phyloP scores from a whole-genome alignment of 306 rosid species.

The Fagus crenata region DNA sequence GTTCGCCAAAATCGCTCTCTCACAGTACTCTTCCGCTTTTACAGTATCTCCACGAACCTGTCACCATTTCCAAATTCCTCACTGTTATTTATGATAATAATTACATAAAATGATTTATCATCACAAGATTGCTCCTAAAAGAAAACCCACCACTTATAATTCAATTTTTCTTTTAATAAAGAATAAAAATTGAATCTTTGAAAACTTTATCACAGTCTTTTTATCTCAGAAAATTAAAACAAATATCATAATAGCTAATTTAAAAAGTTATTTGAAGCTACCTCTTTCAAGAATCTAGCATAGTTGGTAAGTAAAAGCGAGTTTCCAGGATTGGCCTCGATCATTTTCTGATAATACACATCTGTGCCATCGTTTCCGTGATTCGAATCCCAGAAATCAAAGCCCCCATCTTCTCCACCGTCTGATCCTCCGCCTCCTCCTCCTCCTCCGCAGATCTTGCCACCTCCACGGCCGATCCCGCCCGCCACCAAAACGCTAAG shows the following conservation, averaged over 20 bases:
- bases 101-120: not conserved
- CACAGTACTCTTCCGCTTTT: constrained; percentile 86
- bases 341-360: constrained; percentile 59
- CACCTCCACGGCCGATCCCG: constrained; percentile 41
- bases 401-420: constrained; percentile 50
- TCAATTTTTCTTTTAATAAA: too few relatives aligned
- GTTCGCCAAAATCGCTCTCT: constrained; percentile 74
- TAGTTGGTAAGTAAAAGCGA: constrained; percentile 75
- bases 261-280: constrained; percentile 10
- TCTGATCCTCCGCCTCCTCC: constrained; percentile 54
- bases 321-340: constrained; percentile 73
- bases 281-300: constrained; percentile 81
- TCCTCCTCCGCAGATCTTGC: constrained; percentile 33
- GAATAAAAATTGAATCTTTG: too few relatives aligned
- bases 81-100: not conserved
- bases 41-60: constrained; percentile 60
- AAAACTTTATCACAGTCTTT: too few relatives aligned
- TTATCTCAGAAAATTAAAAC: too few relatives aligned
- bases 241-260: not conserved
- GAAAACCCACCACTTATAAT: not conserved
- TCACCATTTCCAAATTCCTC: constrained; percentile 1
- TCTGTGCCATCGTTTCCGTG: constrained; percentile 49
- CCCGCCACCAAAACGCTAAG: constrained; percentile 45
- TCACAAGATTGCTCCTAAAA: not conserved
- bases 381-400: constrained; percentile 56